phyloP scores from a whole-genome alignment of 495 filamentous ascomycete species.

The Penicillium maclennaniae region DNA sequence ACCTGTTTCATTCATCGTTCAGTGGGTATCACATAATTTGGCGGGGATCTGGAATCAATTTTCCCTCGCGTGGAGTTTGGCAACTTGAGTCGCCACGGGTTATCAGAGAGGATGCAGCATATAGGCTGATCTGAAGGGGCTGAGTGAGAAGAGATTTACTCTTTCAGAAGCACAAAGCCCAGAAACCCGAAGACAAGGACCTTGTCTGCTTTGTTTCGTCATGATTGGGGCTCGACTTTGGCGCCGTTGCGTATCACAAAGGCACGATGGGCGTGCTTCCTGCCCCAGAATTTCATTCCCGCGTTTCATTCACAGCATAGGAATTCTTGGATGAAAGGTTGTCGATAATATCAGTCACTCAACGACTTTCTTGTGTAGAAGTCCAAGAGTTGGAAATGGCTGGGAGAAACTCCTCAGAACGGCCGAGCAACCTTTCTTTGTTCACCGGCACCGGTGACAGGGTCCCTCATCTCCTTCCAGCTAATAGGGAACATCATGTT shows the following conservation, averaged over 20 bases:
- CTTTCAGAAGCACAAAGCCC: background rate
- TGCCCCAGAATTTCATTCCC: background rate
- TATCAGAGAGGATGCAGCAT: background rate
- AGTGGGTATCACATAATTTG: slow-evolving; percentile 15
- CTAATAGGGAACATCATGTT: slow-evolving; percentile 87
- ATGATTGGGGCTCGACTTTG: background rate
- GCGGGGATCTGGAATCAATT: background rate
- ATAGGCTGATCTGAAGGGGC: background rate
- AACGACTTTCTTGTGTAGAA: background rate
- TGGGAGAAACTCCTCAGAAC: slow-evolving; percentile 50
- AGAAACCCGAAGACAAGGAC: background rate
- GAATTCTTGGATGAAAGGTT: background rate
- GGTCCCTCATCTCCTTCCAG: slow-evolving; percentile 91
- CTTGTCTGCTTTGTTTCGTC: background rate
- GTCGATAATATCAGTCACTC: background rate
- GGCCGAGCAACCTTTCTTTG: slow-evolving; percentile 90
- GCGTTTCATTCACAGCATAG: background rate
- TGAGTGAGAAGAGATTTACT: background rate
- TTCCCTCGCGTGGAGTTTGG: background rate
- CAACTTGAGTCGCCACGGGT: background rate
- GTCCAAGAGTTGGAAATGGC: background rate
- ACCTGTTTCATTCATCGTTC: slow-evolving; percentile 15
- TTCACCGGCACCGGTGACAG: slow-evolving; percentile 73
- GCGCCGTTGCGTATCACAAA: background rate
- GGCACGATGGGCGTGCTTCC: background rate